These are phyloP conservation scores for Globisporangium paroecandrum DNA, from an alignment of 352 stramenopile species.

Conservation along the genomic window DNA sequence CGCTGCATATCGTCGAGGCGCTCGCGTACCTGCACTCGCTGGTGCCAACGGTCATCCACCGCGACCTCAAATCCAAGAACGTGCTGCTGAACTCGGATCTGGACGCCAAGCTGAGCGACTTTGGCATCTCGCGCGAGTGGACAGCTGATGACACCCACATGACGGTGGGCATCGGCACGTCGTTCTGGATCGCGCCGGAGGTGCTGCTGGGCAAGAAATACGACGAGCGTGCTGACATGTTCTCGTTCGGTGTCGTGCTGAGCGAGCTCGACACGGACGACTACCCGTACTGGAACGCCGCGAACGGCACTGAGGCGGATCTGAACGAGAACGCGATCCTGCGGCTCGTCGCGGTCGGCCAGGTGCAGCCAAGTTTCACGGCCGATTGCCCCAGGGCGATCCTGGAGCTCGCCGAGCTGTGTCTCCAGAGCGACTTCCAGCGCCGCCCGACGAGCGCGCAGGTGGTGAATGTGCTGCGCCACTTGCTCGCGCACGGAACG, in stretches of 20 bases:
- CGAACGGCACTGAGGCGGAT: neutral
- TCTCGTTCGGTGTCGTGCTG: neutral
- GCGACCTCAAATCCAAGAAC: neutral
- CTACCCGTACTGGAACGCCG: neutral
- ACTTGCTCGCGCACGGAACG: neutral
- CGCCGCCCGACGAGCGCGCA: neutral
- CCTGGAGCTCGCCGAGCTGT: neutral
- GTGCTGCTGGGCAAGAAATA: neutral
- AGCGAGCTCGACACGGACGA: neutral
- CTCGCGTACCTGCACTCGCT: neutral
- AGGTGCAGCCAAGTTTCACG: neutral
- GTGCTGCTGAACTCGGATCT: neutral
- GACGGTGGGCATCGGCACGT: neutral
- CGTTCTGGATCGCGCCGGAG: neutral
- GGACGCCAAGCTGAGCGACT: conserved; percentile 56
- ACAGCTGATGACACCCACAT: neutral
- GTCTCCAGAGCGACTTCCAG: neutral
- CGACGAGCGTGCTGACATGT: neutral
- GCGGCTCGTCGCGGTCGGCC: neutral
- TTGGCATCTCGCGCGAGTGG: conserved; percentile 42
- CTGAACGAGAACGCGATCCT: conserved; percentile 6
- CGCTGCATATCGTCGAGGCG: neutral
- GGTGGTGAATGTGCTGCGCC: conserved; percentile 6
- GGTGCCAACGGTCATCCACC: neutral
- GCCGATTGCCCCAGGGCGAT: neutral